A percentile compares a stretch with the other conserved stretches of the same genome.
Evolutionary conservation across 192 early-diverging fungal genomes (phyloP).

Genomic region (Podila horticola): DNA sequence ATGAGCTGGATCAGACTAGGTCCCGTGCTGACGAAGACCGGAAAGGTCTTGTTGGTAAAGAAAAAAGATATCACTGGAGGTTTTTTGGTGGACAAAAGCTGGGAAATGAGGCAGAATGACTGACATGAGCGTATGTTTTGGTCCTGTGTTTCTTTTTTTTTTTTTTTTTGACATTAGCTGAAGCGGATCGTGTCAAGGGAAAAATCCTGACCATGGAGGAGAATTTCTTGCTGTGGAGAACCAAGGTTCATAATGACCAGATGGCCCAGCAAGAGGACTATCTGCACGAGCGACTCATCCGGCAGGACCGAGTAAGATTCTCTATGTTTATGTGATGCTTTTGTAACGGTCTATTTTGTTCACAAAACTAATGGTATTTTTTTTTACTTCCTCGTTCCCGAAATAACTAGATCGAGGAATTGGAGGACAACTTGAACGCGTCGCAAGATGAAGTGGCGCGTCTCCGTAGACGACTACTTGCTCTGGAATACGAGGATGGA

Average conservation of each 20-base stretch:
- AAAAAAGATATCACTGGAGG: neutral
- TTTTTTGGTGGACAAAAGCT: too few species aligned
- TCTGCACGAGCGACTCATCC: constrained; percentile 28
- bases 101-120: too few species aligned
- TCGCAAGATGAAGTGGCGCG: constrained; percentile 37
- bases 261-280: constrained; percentile 24
- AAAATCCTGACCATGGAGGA: constrained; percentile 38
- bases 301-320: constrained; percentile 23
- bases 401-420: constrained; percentile 29
- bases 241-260: constrained; percentile 40
- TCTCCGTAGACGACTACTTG: constrained; percentile 22
- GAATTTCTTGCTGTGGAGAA: constrained; percentile 41
- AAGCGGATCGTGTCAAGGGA: constrained; percentile 22
- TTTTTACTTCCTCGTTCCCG: neutral
- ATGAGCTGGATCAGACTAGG: constrained; percentile 23
- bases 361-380: neutral
- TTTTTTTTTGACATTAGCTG: constrained; percentile 1
- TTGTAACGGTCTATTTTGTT: neutral
- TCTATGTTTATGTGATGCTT: neutral
- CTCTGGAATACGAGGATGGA: constrained; percentile 45
- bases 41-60: constrained; percentile 24
- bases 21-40: constrained; percentile 3
- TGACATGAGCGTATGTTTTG: too few species aligned
- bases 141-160: too few species aligned
- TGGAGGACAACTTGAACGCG: constrained; percentile 15